These are phyloP conservation scores for Rehmannia glutinosa DNA, from an alignment of 257 asterid species.

Conservation along the genomic window DNA sequence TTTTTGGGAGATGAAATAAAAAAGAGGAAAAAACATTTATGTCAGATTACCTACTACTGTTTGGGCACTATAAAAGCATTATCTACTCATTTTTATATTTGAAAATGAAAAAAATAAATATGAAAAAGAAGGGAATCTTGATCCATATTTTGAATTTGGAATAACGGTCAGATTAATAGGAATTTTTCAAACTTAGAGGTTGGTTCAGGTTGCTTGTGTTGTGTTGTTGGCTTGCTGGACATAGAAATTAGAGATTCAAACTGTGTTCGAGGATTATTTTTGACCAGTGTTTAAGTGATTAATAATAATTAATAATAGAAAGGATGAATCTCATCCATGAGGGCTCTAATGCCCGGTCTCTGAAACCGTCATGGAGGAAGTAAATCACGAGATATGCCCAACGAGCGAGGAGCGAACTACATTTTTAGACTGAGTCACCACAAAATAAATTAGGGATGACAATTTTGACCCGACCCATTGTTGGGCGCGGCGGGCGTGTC, in stretches of 20 bases:
- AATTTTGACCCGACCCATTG: too few relatives aligned
- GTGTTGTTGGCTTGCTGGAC: too few relatives aligned
- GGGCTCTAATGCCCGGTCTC: too few relatives aligned
- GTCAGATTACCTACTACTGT: constrained; percentile 31
- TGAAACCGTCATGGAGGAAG: too few relatives aligned
- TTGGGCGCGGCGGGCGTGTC: too few relatives aligned
- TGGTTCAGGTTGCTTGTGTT: constrained; percentile 1
- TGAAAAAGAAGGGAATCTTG: constrained; percentile 30
- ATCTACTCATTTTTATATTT: not conserved
- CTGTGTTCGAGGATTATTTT: constrained; percentile 6
- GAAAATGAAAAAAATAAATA: not conserved
- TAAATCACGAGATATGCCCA: too few relatives aligned
- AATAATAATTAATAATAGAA: too few relatives aligned
- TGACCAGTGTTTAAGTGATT: not conserved
- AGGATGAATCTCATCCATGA: too few relatives aligned
- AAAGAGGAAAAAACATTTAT: constrained; percentile 19
- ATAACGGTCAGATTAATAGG: constrained; percentile 32
- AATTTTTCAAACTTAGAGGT: constrained; percentile 23
- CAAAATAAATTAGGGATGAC: too few relatives aligned
- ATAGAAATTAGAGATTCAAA: constrained; percentile 18
- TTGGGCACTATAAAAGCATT: not conserved
- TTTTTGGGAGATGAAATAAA: not conserved
- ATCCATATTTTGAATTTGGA: constrained; percentile 39
- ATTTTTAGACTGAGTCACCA: too few relatives aligned
- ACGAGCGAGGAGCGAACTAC: too few relatives aligned